phyloP scores from a whole-genome alignment of 139 green algal species.

The Chlorella sp. region DNA sequence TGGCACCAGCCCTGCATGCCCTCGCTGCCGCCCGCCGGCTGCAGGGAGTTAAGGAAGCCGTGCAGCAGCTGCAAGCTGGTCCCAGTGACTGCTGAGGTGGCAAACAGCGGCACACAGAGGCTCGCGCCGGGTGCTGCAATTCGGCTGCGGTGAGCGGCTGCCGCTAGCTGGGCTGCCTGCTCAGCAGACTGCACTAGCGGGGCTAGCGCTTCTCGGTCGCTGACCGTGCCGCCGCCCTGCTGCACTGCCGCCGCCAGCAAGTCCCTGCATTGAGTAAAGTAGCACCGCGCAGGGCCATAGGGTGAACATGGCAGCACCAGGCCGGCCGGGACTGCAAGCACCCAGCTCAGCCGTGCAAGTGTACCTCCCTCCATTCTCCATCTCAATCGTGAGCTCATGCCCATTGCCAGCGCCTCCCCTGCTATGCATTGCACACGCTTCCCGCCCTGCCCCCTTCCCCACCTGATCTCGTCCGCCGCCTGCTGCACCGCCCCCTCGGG shows the following conservation, averaged over 20 bases:
- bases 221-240: neutral
- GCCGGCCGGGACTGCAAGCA: neutral
- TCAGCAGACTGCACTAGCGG: slow-evolving; percentile 24
- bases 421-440: neutral
- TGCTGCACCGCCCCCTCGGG: slow-evolving; percentile 6
- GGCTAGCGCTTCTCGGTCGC: neutral
- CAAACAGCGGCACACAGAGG: slow-evolving; percentile 69
- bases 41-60: slow-evolving; percentile 67
- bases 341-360: neutral
- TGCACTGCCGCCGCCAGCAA: slow-evolving; percentile 22
- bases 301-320: no score
- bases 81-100: slow-evolving; percentile 67
- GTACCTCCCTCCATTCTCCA: neutral
- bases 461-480: slow-evolving; percentile 13
- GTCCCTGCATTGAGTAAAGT: neutral
- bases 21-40: slow-evolving; percentile 24
- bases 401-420: neutral
- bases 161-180: slow-evolving; percentile 29
- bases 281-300: slow-evolving; percentile 5
- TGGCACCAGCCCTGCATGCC: slow-evolving; percentile 27
- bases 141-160: slow-evolving; percentile 9
- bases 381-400: neutral
- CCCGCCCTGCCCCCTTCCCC: neutral
- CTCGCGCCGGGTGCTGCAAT: neutral
- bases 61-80: slow-evolving; percentile 72